phyloP scores from a whole-genome alignment of 345 rosid species.

The Populus euphratica region DNA sequence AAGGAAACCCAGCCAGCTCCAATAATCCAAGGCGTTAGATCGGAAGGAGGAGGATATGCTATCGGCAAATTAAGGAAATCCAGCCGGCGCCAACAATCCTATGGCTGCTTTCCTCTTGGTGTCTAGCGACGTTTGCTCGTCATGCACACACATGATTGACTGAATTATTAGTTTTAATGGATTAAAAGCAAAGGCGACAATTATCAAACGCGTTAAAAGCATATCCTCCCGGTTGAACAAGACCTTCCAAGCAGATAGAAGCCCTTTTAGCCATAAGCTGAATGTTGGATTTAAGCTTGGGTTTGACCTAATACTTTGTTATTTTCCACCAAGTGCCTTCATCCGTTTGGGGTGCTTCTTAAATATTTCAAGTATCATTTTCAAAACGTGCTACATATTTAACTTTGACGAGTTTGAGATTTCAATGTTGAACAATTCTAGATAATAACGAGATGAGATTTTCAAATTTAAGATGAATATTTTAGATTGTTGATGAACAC shows the following conservation, averaged over 20 bases:
- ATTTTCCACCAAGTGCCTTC: neutral
- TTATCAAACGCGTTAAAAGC: neutral
- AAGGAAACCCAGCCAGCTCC: neutral
- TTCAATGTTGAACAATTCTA: neutral
- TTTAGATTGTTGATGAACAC: too few species aligned
- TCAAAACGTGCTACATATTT: neutral
- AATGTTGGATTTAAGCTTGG: neutral
- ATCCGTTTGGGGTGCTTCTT: neutral
- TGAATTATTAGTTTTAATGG: neutral
- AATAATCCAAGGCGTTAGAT: too few species aligned
- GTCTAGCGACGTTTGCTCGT: neutral
- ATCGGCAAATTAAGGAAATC: neutral
- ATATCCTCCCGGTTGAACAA: conserved; percentile 1
- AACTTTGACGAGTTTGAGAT: neutral
- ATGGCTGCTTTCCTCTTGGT: neutral
- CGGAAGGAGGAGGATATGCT: neutral
- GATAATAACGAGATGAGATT: neutral
- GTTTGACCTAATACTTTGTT: neutral
- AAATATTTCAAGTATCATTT: neutral
- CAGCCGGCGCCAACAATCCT: neutral
- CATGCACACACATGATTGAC: neutral
- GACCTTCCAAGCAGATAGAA: neutral
- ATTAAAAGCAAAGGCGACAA: conserved; percentile 23
- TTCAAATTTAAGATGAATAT: too few species aligned
- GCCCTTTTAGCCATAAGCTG: neutral